These are phyloP conservation scores for Ilyonectria robusta DNA, from an alignment of 2,329 filamentous ascomycete genomes.

Conservation along the genomic window DNA sequence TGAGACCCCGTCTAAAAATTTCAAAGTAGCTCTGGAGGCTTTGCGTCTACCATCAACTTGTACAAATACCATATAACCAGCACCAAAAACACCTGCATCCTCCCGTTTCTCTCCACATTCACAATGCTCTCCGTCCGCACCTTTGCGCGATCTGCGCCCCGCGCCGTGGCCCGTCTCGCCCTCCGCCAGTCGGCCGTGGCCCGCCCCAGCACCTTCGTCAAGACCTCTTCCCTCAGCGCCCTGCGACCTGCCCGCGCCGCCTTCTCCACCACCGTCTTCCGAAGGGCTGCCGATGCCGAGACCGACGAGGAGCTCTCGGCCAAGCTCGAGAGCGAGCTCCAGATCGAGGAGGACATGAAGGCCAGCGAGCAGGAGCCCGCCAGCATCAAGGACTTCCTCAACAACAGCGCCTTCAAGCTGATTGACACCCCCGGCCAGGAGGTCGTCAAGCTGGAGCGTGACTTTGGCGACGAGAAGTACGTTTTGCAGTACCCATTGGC, in stretches of 20 bases:
- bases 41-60: constrained; percentile 13
- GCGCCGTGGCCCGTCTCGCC: constrained; percentile 71
- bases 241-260: constrained; percentile 55
- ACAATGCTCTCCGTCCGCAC: constrained; percentile 80
- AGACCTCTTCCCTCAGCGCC: constrained; percentile 55
- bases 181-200: constrained; percentile 64
- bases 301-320: constrained; percentile 85
- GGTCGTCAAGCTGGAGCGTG: constrained; percentile 87
- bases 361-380: constrained; percentile 79
- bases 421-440: constrained; percentile 87
- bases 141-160: constrained; percentile 76
- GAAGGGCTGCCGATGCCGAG: constrained; percentile 60
- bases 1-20: constrained; percentile 41
- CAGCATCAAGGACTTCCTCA: constrained; percentile 88
- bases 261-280: constrained; percentile 63
- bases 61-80: constrained; percentile 33
- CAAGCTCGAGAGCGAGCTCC: constrained; percentile 88
- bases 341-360: constrained; percentile 87
- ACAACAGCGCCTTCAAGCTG: constrained; percentile 87
- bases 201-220: constrained; percentile 65
- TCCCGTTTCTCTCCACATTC: constrained; percentile 31
- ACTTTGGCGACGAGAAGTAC: constrained; percentile 90
- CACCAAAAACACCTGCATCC: constrained; percentile 5
- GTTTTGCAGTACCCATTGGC: constrained; percentile 49
- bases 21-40: constrained; percentile 41